Evolutionary conservation across 768 basidiomycete species (phyloP).

Genomic region (Trametes coccinea): DNA sequence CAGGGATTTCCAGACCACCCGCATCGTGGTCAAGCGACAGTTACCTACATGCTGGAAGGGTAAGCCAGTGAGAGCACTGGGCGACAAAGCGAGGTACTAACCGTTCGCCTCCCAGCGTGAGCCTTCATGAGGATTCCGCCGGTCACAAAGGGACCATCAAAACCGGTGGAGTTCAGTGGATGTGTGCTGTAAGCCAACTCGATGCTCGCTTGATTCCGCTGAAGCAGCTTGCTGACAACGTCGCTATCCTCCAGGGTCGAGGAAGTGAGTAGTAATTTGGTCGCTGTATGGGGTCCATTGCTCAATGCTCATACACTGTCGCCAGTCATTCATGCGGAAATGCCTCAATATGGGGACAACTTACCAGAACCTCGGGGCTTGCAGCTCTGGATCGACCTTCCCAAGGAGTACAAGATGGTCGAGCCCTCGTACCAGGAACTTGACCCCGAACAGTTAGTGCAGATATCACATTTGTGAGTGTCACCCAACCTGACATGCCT

Average conservation of each 20-base stretch:
- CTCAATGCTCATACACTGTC: neutral
- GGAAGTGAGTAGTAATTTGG: constrained; percentile 46
- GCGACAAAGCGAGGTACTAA: neutral
- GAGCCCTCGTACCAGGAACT: constrained; percentile 88
- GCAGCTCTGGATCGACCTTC: constrained; percentile 86
- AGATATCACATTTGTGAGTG: neutral
- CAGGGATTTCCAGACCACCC: constrained; percentile 93
- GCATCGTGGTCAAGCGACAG: constrained; percentile 85
- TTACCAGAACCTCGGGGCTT: constrained; percentile 76
- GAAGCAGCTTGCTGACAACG: neutral
- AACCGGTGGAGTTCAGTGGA: constrained; percentile 92
- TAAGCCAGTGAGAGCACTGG: constrained; percentile 28
- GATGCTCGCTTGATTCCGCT: neutral
- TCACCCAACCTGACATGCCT: neutral
- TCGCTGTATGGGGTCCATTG: neutral
- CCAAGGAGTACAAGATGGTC: constrained; percentile 81
- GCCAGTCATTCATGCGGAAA: constrained; percentile 74
- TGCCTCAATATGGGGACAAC: constrained; percentile 77
- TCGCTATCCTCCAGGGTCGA: constrained; percentile 38
- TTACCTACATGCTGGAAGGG: constrained; percentile 90
- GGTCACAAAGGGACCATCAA: constrained; percentile 79
- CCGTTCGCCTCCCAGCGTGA: constrained; percentile 43
- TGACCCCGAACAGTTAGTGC: constrained; percentile 54
- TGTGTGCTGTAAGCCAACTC: constrained; percentile 68
- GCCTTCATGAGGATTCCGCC: constrained; percentile 88